Percentiles rank a stretch among this genome's conserved stretches.
These are phyloP conservation scores for Sporothrix inflata DNA, from an alignment of 2,329 filamentous ascomycete species.

Conservation along the genomic window DNA sequence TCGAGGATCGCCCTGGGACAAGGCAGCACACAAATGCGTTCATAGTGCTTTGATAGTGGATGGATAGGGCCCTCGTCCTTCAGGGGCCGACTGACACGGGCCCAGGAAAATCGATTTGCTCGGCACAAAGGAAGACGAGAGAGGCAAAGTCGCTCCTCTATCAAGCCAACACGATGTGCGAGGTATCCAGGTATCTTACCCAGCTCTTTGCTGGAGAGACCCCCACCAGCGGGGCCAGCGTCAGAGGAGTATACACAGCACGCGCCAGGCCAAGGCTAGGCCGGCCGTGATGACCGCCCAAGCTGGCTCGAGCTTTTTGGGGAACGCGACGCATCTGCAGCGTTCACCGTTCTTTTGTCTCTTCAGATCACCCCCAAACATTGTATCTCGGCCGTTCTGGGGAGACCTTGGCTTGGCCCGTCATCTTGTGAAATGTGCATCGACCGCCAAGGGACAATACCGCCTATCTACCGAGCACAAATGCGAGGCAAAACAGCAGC, in stretches of 20 bases:
- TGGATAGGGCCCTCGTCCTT: background rate
- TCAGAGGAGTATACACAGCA: slow-evolving; percentile 7
- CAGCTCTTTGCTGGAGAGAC: background rate
- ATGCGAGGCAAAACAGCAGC: background rate
- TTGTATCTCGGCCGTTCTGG: slow-evolving; percentile 11
- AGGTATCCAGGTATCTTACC: background rate
- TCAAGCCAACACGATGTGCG: no score
- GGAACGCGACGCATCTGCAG: background rate
- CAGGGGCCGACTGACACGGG: background rate
- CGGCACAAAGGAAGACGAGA: slow-evolving; percentile 33
- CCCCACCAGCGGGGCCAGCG: slow-evolving; percentile 13
- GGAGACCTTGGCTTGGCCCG: background rate
- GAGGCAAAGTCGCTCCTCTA: background rate
- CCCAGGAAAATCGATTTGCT: slow-evolving; percentile 25
- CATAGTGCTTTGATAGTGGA: background rate
- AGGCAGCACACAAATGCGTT: background rate
- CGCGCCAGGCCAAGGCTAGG: background rate
- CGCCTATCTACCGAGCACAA: slow-evolving; percentile 21
- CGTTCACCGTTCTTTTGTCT: slow-evolving; percentile 3
- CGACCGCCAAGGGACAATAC: slow-evolving; percentile 10
- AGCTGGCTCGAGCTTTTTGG: slow-evolving; percentile 1
- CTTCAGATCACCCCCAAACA: background rate
- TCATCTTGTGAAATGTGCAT: slow-evolving; percentile 17
- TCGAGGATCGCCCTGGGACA: background rate
- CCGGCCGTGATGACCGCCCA: background rate